Evolutionary conservation across 257 asterid genomes (phyloP).

Genomic region (Fraxinus americana): DNA sequence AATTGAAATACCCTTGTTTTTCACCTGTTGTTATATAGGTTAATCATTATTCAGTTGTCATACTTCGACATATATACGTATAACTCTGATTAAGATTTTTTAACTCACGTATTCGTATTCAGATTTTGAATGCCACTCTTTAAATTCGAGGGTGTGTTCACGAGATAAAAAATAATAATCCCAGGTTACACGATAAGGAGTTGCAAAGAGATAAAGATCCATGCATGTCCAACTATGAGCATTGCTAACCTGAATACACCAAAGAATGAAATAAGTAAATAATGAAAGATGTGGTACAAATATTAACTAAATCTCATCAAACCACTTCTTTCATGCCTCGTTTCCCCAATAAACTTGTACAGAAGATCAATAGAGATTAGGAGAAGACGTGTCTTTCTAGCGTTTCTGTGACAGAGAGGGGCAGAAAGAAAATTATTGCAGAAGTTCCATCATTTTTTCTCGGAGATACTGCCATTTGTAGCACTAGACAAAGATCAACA

Average conservation of each 20-base stretch:
- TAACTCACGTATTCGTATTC: constrained; percentile 68
- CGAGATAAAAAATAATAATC: constrained; percentile 71
- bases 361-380: background rate
- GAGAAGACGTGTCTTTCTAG: background rate
- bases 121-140: constrained; percentile 63
- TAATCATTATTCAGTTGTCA: background rate
- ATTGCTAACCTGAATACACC: constrained; percentile 50
- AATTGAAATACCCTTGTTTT: constrained; percentile 57
- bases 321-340: background rate
- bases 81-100: background rate
- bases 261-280: constrained; percentile 6
- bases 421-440: background rate
- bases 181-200: constrained; percentile 78
- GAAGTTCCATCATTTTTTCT: too few relatives aligned
- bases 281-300: background rate
- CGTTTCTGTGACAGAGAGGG: background rate
- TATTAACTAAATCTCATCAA: background rate
- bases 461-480: background rate
- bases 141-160: constrained; percentile 68
- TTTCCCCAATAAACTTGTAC: background rate
- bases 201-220: constrained; percentile 78
- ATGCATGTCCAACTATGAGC: constrained; percentile 79
- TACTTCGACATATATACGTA: background rate
- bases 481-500: background rate
- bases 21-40: constrained; percentile 42